Evolutionary conservation across 108 stramenopile species (phyloP), one percentile per base, ranked within the genome.

Genomic region (Hondaea fermentalgiana): DNA sequence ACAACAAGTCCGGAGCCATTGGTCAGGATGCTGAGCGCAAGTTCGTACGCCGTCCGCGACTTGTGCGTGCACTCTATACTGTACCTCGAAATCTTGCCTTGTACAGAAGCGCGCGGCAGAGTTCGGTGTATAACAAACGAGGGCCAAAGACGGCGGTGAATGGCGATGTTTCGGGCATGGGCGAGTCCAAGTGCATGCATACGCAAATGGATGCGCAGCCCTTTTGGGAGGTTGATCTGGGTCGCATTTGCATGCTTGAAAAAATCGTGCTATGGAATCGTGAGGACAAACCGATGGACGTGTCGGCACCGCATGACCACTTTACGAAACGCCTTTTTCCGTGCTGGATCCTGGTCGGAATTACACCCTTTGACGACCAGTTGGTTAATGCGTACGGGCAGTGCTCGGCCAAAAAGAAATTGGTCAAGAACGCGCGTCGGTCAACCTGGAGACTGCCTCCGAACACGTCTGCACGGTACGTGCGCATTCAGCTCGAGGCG

Each of bases 401-500:
- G n/a, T 87, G 90, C 3, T 72, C 59, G 28, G 91, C 92, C 16
- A 60, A 60, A 12, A 47, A 72, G 87, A 71, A 90, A n/a, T 47
- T 94, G 57, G 90, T 92, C 5, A 59, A 89, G 88, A 83, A 91
- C 51, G 12, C 57, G 60, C 88, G 91, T 51, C 42, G 89, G 42
- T 57, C 59, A 23, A 90, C 87, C 59, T 95, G 95, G 95, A 53
- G 60, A 25, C 87, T 92, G 28, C 95, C 95, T 16, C 87, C 88
- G 47, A 93, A 92, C 72, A 90, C 92, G 43, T 14, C 89, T 14
- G 91, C 88, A 19, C 58, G 95, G n/a, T 95, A 93, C 87, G 83
- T 95, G 5, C 93, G 95, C 17, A 57, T 95, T n/a, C 95, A 95
- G 72, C 60, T 94, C 29, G 93, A 94, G 59, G 91, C 87, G 35